Percentiles rank a stretch among this genome's conserved stretches.
phyloP scores from a whole-genome alignment of 2,329 filamentous ascomycete species.

The Phialocephala subalpina region DNA sequence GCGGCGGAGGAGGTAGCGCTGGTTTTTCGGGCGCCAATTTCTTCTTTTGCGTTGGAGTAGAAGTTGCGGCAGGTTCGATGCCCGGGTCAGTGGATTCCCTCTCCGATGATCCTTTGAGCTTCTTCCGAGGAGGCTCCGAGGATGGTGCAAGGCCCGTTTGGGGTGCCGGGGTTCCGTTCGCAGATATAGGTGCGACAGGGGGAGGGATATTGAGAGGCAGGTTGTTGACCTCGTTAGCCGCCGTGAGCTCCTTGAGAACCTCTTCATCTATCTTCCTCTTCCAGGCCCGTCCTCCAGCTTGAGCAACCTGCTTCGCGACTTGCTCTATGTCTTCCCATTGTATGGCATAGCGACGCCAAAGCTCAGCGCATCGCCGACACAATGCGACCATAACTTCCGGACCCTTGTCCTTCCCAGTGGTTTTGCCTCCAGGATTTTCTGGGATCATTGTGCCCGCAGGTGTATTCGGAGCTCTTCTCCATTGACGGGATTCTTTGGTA shows the following conservation, averaged over 20 bases:
- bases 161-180: conserved; percentile 38
- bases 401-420: conserved; percentile 75
- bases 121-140: conserved; percentile 69
- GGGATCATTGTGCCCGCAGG: conserved; percentile 74
- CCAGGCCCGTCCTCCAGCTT: conserved; percentile 81
- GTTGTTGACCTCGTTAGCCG: conserved; percentile 68
- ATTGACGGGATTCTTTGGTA: conserved; percentile 82
- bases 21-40: conserved; percentile 65
- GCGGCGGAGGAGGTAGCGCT: conserved; percentile 71
- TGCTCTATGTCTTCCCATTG: conserved; percentile 96
- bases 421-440: conserved; percentile 69
- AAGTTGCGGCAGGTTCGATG: conserved; percentile 36
- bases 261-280: conserved; percentile 94
- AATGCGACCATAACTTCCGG: conserved; percentile 80
- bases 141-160: conserved; percentile 34
- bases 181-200: conserved; percentile 28
- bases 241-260: conserved; percentile 75
- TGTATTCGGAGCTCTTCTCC: conserved; percentile 86
- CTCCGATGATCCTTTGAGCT: conserved; percentile 63
- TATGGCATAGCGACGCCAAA: conserved; percentile 96
- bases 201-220: conserved; percentile 48
- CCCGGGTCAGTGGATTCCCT: conserved; percentile 40
- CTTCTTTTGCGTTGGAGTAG: conserved; percentile 49
- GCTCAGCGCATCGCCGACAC: conserved; percentile 86
- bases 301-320: conserved; percentile 84